A percentile compares a stretch with the other conserved stretches of the same genome.
Conservation (phyloP, 108 stramenopile species). For the Mediolabrus comicus region DNA sequence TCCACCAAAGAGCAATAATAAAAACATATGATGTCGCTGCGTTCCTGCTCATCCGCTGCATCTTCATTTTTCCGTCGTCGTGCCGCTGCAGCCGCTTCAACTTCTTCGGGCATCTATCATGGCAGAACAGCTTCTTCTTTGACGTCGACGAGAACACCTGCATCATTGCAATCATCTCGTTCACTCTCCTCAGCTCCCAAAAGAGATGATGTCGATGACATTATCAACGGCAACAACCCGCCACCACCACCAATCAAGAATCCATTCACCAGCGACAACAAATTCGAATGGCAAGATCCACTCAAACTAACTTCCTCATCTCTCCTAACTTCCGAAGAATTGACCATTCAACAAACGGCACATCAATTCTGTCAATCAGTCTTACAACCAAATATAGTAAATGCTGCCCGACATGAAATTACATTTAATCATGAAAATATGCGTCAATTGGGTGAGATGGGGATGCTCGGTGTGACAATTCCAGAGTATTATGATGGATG, state of each 20-base stretch:
- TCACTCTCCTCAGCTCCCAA: no score
- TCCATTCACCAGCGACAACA: neutral
- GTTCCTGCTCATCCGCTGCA: no score
- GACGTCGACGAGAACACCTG: no score
- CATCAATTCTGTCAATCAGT: slow-evolving; percentile 77
- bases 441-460: slow-evolving; percentile 88
- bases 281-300: neutral
- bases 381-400: slow-evolving; percentile 74
- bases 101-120: no score
- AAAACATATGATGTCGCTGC: no score
- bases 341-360: slow-evolving; percentile 55
- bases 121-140: no score
- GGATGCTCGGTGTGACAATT: slow-evolving; percentile 89
- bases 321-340: neutral
- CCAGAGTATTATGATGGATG: slow-evolving; percentile 86
- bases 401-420: slow-evolving; percentile 85
- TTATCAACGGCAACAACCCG: no score
- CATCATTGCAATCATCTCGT: no score
- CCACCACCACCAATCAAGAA: neutral
- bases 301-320: neutral
- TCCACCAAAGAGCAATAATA: no score
- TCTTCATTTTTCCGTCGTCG: no score
- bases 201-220: no score
- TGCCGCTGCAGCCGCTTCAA: no score
- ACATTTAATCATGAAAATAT: slow-evolving; percentile 73